Evolutionary conservation across 106 monocot species (phyloP), one percentile per base, ranked within the genome.

Genomic region (Allium sativum): DNA sequence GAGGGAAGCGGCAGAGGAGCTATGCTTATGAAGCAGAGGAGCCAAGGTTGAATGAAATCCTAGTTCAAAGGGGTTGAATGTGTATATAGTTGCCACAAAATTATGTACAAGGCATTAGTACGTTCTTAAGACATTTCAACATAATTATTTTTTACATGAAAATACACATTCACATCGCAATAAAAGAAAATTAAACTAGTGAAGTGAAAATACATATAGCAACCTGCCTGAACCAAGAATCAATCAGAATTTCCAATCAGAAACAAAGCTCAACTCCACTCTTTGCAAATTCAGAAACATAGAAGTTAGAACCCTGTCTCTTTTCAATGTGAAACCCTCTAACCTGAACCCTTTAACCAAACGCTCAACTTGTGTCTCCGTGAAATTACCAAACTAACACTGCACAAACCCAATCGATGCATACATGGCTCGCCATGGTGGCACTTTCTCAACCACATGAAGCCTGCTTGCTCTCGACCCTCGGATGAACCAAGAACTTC

Each of bases 311-410:
- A 12, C 74, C 61, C 70, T 79, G 84, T 9, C 73, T 64, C 68
- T 82, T 95, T 74, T 90, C 95, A 14, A 91, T 79, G 41, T 84
- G 96, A 63, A 84, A 96, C 0, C 87, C 90, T 50, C 81, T 77
- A 18, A 84, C 77, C 58, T 90, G 95, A n/a, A 90, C 68, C 79
- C 90, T 84, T 90, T 90, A 63, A 90, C 40, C 11, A 96, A 79
- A 63, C 90, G 90, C 55, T 96, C 95, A 0, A 90, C 95, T 54
- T 96, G 95, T 4, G 75, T 73, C 73, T 96, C 90, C 0, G 90
- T 75, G 73, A 96, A 81, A 58, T 96, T 96, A 78, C 90, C 90
- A 69, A 96, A 84, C 1, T 76, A 82, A 20, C 68, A 15, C 3
- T 81, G 84, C n/a, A 69, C 58, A 21, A 90, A 90, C 3, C 90